phyloP scores from a whole-genome alignment of 768 basidiomycete genomes.

The Mycena belliarum region DNA sequence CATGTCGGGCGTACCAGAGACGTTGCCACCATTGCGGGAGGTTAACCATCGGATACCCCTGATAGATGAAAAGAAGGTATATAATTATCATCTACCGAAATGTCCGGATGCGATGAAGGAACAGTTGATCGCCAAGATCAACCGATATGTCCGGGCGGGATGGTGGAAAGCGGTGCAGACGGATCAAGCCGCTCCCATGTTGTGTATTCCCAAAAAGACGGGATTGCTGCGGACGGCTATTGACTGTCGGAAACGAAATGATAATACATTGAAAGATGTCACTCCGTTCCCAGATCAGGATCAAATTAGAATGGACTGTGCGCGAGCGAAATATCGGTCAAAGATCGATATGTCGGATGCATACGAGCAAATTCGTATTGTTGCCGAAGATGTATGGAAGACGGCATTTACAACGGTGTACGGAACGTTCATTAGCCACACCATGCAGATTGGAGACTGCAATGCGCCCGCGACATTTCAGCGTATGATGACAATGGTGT shows the following conservation, averaged over 20 bases:
- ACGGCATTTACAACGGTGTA: conserved; percentile 27
- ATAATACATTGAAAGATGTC: conserved; percentile 40
- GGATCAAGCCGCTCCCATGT: background rate
- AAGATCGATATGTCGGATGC: conserved; percentile 36
- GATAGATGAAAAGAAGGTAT: background rate
- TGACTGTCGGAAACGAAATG: conserved; percentile 36
- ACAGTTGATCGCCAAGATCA: background rate
- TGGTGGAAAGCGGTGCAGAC: background rate
- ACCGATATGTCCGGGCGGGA: background rate
- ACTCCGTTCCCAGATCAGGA: conserved; percentile 27
- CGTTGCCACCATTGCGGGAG: background rate
- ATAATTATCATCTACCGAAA: background rate
- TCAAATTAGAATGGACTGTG: conserved; percentile 28
- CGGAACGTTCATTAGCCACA: background rate
- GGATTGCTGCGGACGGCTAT: conserved; percentile 33
- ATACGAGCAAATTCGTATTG: conserved; percentile 35
- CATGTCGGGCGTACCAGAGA: background rate
- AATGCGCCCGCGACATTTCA: conserved; percentile 51
- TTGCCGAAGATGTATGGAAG: conserved; percentile 22
- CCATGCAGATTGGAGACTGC: conserved; percentile 36
- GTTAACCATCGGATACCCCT: background rate
- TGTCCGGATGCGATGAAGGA: background rate
- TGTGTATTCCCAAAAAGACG: background rate
- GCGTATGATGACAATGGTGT: conserved; percentile 39
- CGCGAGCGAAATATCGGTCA: conserved; percentile 26